phyloP scores from a whole-genome alignment of 192 early-diverging fungal species.

The Rhizophlyctis rosea region DNA sequence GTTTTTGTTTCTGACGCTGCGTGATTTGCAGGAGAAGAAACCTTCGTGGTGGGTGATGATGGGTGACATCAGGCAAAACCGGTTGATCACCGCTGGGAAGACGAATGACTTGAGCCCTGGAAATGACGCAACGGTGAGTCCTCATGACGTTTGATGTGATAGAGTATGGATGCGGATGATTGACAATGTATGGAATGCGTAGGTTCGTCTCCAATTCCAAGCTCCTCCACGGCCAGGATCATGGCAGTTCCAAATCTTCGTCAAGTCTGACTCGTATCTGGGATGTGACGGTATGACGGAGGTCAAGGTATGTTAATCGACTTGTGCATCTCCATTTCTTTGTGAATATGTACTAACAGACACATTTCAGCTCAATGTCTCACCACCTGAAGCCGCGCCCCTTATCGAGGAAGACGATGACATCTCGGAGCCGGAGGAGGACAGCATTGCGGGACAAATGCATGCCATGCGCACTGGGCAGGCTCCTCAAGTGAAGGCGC shows the following conservation, averaged over 20 bases:
- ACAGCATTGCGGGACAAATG: slow-evolving; percentile 95
- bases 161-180: too few relatives aligned
- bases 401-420: slow-evolving; percentile 84
- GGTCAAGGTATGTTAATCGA: slow-evolving; percentile 70
- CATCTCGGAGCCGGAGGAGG: slow-evolving; percentile 95
- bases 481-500: slow-evolving; percentile 1
- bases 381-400: slow-evolving; percentile 68
- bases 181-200: too few relatives aligned
- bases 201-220: slow-evolving; percentile 85
- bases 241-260: slow-evolving; percentile 74
- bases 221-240: slow-evolving; percentile 81
- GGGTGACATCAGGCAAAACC: slow-evolving; percentile 79
- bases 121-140: slow-evolving; percentile 17
- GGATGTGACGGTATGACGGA: slow-evolving; percentile 80
- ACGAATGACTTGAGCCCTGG: slow-evolving; percentile 70
- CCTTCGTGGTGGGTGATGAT: slow-evolving; percentile 90
- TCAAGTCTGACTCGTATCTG: slow-evolving; percentile 87
- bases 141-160: too few relatives aligned
- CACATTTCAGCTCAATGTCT: slow-evolving; percentile 43
- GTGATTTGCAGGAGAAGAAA: slow-evolving; percentile 60
- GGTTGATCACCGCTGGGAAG: slow-evolving; percentile 67
- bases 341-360: too few relatives aligned
- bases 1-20: slow-evolving; percentile 11
- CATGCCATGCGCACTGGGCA: slow-evolving; percentile 58
- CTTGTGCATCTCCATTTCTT: too few relatives aligned